A percentile compares a stretch with the other conserved stretches of the same genome.
Evolutionary conservation across 208 protist genomes (phyloP).

Genomic region (Herpetomonas samuelpessoai): DNA sequence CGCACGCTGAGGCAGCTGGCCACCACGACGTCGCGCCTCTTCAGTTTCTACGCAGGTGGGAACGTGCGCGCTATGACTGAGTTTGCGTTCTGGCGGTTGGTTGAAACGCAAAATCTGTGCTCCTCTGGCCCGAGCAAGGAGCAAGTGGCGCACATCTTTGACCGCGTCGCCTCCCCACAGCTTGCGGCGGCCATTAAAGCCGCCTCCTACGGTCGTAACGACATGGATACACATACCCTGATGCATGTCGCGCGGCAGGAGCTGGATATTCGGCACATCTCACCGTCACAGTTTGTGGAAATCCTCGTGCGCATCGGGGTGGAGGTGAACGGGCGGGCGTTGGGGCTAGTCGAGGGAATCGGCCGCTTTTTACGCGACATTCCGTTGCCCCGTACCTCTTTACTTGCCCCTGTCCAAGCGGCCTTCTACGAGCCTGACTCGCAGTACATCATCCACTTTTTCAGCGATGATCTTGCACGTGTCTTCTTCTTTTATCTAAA

Average conservation of each 20-base stretch:
- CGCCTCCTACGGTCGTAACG: conserved; percentile 36
- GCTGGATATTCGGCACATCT: conserved; percentile 70
- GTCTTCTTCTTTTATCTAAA: conserved; percentile 85
- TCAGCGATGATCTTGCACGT: conserved; percentile 64
- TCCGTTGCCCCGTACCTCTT: conserved; percentile 18
- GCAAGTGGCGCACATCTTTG: conserved; percentile 51
- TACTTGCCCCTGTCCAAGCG: conserved; percentile 16
- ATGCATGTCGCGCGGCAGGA: conserved; percentile 56
- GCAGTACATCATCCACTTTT: conserved; percentile 66
- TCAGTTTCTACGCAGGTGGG: conserved; percentile 66
- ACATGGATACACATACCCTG: conserved; percentile 40
- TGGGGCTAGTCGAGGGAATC: conserved; percentile 46
- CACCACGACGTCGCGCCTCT: conserved; percentile 43
- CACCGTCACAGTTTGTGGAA: conserved; percentile 68
- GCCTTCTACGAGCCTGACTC: conserved; percentile 37
- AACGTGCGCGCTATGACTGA: conserved; percentile 59
- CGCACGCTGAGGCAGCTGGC: conserved; percentile 42
- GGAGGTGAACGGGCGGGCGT: conserved; percentile 19
- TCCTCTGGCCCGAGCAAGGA: conserved; percentile 24
- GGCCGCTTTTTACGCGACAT: conserved; percentile 39
- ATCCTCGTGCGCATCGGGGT: conserved; percentile 67
- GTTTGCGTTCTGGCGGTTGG: conserved; percentile 79
- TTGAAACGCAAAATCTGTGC: conserved; percentile 24
- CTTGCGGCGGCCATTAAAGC: conserved; percentile 39
- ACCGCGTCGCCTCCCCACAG: conserved; percentile 73